Conservation (phyloP, 2,329 filamentous ascomycete genomes). For the Penicillium paneum region DNA sequence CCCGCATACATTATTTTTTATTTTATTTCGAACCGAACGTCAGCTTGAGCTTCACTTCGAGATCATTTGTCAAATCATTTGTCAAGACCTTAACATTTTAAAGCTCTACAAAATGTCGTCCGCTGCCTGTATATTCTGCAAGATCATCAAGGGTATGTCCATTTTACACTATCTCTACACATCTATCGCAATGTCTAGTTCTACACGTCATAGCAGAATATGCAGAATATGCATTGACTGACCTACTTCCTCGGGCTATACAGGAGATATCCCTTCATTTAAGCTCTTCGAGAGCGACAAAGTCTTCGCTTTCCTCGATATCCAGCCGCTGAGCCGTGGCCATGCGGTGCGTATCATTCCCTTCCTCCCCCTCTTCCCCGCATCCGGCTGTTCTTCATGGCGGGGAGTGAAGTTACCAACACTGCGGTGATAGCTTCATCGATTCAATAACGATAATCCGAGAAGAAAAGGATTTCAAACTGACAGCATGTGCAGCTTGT, state of each 20-base stretch:
- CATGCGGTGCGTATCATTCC: slow-evolving; percentile 67
- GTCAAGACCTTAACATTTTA: neutral
- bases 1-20: slow-evolving; percentile 16
- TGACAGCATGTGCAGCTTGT: slow-evolving; percentile 63
- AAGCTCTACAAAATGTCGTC: slow-evolving; percentile 27
- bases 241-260: neutral
- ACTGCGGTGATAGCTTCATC: neutral
- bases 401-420: neutral
- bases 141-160: slow-evolving; percentile 81
- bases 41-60: slow-evolving; percentile 1
- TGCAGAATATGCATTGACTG: neutral
- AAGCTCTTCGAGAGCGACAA: slow-evolving; percentile 96
- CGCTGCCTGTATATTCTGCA: slow-evolving; percentile 90
- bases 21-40: neutral
- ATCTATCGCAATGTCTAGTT: neutral
- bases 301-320: slow-evolving; percentile 93
- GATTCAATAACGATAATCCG: neutral
- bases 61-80: too few relatives aligned
- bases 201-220: slow-evolving; percentile 1
- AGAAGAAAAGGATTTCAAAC: neutral
- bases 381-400: slow-evolving; percentile 6
- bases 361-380: slow-evolving; percentile 16
- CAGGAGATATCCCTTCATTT: slow-evolving; percentile 92
- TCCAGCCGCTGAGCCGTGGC: slow-evolving; percentile 81
- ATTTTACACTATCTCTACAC: neutral